Base-by-base conservation (phyloP, 345 rosid species). In the Boechera retrofracta region DNA sequence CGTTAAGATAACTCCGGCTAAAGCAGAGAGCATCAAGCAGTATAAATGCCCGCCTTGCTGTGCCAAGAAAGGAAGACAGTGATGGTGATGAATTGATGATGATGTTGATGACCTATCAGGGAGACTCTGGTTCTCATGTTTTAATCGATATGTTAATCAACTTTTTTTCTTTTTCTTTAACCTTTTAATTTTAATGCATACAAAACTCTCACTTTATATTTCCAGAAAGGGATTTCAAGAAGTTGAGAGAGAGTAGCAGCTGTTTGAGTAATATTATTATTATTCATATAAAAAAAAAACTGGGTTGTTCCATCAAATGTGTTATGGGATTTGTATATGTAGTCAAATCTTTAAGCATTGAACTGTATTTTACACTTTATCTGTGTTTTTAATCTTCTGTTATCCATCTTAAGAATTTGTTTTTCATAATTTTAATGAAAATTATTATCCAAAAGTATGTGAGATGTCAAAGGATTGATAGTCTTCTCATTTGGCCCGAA, bases 11-110 rank as follows among this genome's bases (percentile, higher is more conserved):
- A 91, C 97, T 41, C 97, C 94, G 0, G 87, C 94, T 0, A 89
- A 85, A 85, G 97, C 97, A 28, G 96, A 88, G 55, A 86, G 84
- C 71, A 89, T 92, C 64, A 86, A 92, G 87, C 95, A 92, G 67
- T 92, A 92, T 81, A 88, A 87, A 77, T 89, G 97, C 81, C 97
- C 97, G 9, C 81, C 87, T 73, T 92, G 97, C 91, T 86, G 91
- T 85, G 55, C 86, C 60, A 91, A 89, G 87, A 88, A 86, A 81
- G 86, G 83, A 80, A 81, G 83, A 80, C 83, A 84, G 84, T 84
- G 84, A 81, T 64, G 53, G 10, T 48, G 61, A 57, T 66, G 12
- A 67, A 77, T 64, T 29, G 11, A 33, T 64, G 71, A 32, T 67
- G 42, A 28, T 39, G 24, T 21, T 35, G 15, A 61, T 36, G 61